Base-by-base conservation (phyloP, 2,329 filamentous ascomycete genomes). In the Calonectria leucothoes region DNA sequence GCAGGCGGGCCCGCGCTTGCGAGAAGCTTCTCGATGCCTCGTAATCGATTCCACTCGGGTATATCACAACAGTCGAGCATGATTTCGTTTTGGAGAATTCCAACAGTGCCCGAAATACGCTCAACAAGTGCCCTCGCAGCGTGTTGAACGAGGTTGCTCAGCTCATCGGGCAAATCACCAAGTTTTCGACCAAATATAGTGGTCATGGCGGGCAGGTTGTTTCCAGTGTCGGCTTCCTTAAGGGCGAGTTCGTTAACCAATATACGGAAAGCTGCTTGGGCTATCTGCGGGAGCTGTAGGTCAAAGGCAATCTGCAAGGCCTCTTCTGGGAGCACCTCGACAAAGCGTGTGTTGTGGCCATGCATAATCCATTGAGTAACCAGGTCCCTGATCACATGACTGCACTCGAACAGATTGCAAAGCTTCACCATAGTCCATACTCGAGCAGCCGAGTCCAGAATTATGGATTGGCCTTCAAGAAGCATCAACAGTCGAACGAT, bases 371-470 rank as follows among this genome's bases (percentile, higher is more conserved):
- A 94, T 37, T 87, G 86, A 3, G 88, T 82, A 51, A 93, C 86
- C 15, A 84, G 85, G 64, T 91, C 87, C 74, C 81, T 87, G 25
- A 91, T 81, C 10, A 86, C 80, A 6, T 77, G 74, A 2, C 82
- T 80, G 69, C 90, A 89, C 33, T 91, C 89, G 65, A 93, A 88
- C 48, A 91, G 86, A 72, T 90, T 90, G 10, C 91, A 90, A 11
- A 94, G 82, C 4, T 89, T 90, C 39, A 91, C 89, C n/a, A 94
- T 86, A 0, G 92, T 94, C 88, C 91, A 94, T 45, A 93, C 83
- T 17, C 93, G 91, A 14, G 89, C 86, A 0, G 93, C 93, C 0
- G 92, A 94, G 81, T 94, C 89, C 17, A 95, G 81, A 1, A 86
- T 84, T 0, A 91, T 85, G 35, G 87, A 84, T 4, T 88, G 85